Percentiles rank a stretch among this genome's conserved stretches.
Conservation (phyloP, 2,329 filamentous ascomycete genomes). For the Cladophialophora immunda region DNA sequence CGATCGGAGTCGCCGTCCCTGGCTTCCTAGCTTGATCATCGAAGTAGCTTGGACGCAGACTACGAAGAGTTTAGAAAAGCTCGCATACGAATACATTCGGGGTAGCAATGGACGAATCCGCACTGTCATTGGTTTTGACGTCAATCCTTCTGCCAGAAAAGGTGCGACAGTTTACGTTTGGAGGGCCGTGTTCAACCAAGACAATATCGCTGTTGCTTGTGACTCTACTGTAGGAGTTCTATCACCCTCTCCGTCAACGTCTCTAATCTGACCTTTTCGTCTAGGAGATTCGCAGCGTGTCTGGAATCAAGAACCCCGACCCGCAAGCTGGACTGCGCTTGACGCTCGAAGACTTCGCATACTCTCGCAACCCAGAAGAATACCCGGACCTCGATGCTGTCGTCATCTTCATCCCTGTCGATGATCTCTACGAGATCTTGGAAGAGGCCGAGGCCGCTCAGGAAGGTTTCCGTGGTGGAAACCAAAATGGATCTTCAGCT, state of each 20-base stretch:
- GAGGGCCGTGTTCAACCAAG: not conserved
- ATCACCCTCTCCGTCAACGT: too few relatives aligned
- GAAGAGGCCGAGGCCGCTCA: not conserved
- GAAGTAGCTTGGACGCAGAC: constrained; percentile 12
- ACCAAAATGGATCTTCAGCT: too few relatives aligned
- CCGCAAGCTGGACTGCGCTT: not conserved
- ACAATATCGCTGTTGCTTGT: too few relatives aligned
- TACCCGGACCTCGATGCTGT: not conserved
- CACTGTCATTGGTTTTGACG: constrained; percentile 11
- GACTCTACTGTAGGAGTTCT: too few relatives aligned
- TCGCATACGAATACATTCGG: constrained; percentile 14
- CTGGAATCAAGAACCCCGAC: constrained; percentile 5
- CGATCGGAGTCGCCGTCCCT: too few relatives aligned
- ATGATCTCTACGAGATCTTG: constrained; percentile 2
- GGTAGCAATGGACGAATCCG: constrained; percentile 3
- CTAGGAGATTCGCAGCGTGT: constrained; percentile 9
- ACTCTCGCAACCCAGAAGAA: not conserved
- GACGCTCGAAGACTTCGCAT: constrained; percentile 12
- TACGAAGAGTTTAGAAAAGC: constrained; percentile 10
- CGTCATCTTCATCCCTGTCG: constrained; percentile 9
- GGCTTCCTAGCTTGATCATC: constrained; percentile 17
- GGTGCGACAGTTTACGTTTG: constrained; percentile 6
- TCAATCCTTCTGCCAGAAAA: not conserved
- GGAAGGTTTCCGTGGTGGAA: too few relatives aligned
- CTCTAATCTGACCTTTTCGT: too few relatives aligned